phyloP scores from a whole-genome alignment of 345 rosid genomes.

The Kernera saxatilis region DNA sequence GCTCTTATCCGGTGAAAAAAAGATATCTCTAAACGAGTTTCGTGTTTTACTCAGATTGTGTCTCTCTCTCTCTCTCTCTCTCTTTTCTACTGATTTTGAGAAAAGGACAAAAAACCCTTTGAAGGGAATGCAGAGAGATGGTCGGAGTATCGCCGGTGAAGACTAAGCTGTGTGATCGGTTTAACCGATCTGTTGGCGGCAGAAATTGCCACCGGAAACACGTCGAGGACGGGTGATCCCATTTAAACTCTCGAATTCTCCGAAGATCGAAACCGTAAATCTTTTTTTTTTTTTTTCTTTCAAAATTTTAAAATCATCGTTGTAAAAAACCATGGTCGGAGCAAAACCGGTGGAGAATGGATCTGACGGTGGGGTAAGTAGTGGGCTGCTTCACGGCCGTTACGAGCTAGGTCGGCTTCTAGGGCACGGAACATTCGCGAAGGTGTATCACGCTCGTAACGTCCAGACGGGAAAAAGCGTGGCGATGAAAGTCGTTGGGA shows the following conservation, averaged over 20 bases:
- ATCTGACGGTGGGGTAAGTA: conserved; percentile 23
- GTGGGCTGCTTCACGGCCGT: conserved; percentile 58
- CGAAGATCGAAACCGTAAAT: not conserved
- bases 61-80: not conserved
- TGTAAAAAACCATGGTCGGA: conserved; percentile 10
- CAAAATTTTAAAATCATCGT: not conserved
- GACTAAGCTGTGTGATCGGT: conserved; percentile 48
- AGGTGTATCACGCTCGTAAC: conserved; percentile 73
- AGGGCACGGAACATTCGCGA: conserved; percentile 89
- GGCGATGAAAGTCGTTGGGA: conserved; percentile 88
- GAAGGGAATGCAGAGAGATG: conserved; percentile 86
- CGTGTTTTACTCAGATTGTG: not conserved
- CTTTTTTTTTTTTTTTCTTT: not conserved
- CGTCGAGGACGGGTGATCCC: conserved; percentile 94
- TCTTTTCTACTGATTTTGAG: not conserved
- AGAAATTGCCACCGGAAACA: conserved; percentile 88
- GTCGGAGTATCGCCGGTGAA: conserved; percentile 38
- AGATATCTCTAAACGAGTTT: not conserved
- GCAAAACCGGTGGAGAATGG: conserved; percentile 20
- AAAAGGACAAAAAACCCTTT: not conserved
- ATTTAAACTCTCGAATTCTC: not conserved
- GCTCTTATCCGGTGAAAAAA: not conserved
- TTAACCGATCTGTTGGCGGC: conserved; percentile 60
- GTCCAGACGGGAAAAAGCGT: conserved; percentile 52
- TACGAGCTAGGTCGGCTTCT: conserved; percentile 83